Conservation (phyloP, 768 basidiomycete species). For the Leccinum uliginosum region DNA sequence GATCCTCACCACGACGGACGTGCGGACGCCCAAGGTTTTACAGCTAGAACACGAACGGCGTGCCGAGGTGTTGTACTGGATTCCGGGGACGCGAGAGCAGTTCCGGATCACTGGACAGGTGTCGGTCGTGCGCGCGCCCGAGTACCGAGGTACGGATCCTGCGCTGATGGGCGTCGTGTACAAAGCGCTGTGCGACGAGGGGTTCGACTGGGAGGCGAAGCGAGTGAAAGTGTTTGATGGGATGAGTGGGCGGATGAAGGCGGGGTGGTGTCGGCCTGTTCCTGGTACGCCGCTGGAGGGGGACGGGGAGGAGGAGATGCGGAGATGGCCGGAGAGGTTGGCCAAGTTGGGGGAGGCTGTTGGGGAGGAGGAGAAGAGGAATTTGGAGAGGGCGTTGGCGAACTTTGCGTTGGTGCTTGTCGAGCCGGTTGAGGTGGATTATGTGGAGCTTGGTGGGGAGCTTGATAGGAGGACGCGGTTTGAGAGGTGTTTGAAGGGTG, state of each 20-base stretch:
- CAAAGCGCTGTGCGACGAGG: constrained; percentile 34
- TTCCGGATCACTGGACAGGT: constrained; percentile 63
- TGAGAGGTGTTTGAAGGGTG: constrained; percentile 33
- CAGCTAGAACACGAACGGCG: constrained; percentile 44
- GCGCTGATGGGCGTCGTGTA: constrained; percentile 19
- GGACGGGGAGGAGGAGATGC: constrained; percentile 52
- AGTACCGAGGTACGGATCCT: not conserved
- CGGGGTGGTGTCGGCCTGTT: constrained; percentile 64
- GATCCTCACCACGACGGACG: constrained; percentile 65
- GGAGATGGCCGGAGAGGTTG: constrained; percentile 56
- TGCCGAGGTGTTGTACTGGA: constrained; percentile 75
- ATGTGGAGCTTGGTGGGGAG: constrained; percentile 51
- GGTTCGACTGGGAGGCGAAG: constrained; percentile 57
- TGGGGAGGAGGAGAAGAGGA: constrained; percentile 40
- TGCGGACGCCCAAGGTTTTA: constrained; percentile 62
- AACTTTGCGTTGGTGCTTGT: constrained; percentile 73
- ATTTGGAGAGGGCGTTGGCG: constrained; percentile 49
- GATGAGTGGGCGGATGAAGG: constrained; percentile 61
- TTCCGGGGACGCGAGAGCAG: constrained; percentile 61
- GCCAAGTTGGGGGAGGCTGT: constrained; percentile 45
- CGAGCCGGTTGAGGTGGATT: constrained; percentile 69
- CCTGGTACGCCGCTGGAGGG: constrained; percentile 51
- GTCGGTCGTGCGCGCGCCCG: constrained; percentile 44
- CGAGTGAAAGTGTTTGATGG: constrained; percentile 54
- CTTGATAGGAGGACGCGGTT: constrained; percentile 61